Base-by-base conservation (phyloP, 169 alveolate genomes). In the Cryptosporidium bovis region DNA sequence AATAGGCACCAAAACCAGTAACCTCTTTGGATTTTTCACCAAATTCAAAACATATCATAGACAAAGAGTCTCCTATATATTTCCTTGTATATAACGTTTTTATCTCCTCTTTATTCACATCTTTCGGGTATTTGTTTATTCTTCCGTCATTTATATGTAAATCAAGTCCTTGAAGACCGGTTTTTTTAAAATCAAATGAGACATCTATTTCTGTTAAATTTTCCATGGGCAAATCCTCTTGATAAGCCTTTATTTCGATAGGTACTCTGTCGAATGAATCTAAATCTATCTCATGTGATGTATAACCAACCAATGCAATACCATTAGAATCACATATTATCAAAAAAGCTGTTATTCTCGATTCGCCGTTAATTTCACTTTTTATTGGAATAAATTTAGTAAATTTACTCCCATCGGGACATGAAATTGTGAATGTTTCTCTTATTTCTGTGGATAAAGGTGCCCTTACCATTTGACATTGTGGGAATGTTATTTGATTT, bases 1-100 rank as follows among this genome's bases (percentile, higher is more conserved):
- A 77, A 40, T 60, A 77, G 12, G 77, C 87, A 15, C 87, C 87
- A 40, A 77, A 77, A 3, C 87, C 87, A 24, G 87, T 77, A 1
- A 77, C 51, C 27, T 77, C 71, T 12, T 62, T 77, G 12, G 87
- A 77, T 3, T 6, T 34, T 27, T 56, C 77, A 13, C 87, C 71
- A 60, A 77, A 24, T 31, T 77, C 87, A 18, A 77, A 3, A n/a
- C 87, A 77, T 40, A 77, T 55, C 87, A 77, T 77, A 13, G 36
- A 27, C 31, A 77, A 33, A 15, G 71, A 60, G 56, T 77, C 18
- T 20, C 87, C 87, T 33, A 33, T 44, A 20, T 44, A 77, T 31
- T 51, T 62, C 50, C 87, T 77, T 10, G 69, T 56, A 24, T 60
- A 77, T 51, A 69, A 33, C 58, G 87, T 77, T 7, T 36, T 12